phyloP scores from a whole-genome alignment of 2,329 filamentous ascomycete species.

The Venturia asperata region DNA sequence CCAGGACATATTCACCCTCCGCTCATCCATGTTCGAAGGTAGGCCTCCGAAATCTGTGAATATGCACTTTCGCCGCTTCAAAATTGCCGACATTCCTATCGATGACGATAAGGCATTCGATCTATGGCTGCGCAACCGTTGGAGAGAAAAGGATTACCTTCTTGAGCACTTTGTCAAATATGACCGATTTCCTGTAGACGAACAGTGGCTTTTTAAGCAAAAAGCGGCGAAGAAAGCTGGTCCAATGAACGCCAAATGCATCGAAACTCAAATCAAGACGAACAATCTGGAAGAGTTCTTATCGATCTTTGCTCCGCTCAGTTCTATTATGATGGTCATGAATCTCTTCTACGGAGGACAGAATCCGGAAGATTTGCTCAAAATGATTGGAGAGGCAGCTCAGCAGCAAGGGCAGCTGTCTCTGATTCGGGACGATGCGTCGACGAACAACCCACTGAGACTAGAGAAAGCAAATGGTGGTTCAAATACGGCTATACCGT shows the following conservation, averaged over 20 bases:
- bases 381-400: conserved; percentile 16
- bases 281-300: conserved; percentile 46
- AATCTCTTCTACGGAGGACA: conserved; percentile 36
- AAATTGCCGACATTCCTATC: conserved; percentile 71
- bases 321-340: conserved; percentile 43
- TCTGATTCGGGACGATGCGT: neutral
- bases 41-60: conserved; percentile 90
- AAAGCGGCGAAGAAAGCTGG: conserved; percentile 17
- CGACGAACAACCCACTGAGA: neutral
- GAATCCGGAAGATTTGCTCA: conserved; percentile 17
- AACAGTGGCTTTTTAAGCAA: conserved; percentile 27
- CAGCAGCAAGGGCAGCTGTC: conserved; percentile 12
- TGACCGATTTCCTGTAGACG: conserved; percentile 70
- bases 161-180: conserved; percentile 71
- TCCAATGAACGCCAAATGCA: conserved; percentile 35
- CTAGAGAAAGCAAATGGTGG: neutral
- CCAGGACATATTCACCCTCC: conserved; percentile 83
- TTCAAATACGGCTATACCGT: neutral
- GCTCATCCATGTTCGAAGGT: conserved; percentile 81
- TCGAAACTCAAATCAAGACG: conserved; percentile 44
- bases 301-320: conserved; percentile 46
- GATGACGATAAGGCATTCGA: conserved; percentile 70
- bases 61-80: conserved; percentile 90
- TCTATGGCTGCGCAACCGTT: conserved; percentile 73
- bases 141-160: conserved; percentile 86